A percentile compares a stretch with the other conserved stretches of the same genome.
phyloP scores from a whole-genome alignment of 73 alveolate genomes.

The Paramecium caudatum region DNA sequence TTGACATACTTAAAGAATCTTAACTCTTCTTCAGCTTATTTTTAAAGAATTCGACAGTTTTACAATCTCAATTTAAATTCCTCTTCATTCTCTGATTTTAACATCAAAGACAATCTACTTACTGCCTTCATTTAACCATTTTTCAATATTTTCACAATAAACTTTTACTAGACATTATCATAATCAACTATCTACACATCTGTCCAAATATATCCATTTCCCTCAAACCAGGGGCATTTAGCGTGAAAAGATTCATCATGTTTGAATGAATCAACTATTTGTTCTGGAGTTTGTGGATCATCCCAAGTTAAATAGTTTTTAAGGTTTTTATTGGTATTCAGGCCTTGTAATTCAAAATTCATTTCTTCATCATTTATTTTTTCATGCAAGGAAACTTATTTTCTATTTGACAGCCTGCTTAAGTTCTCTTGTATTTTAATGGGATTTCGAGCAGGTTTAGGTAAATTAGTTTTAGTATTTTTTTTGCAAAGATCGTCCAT shows the following conservation, averaged over 20 bases:
- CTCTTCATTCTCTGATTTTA: slow-evolving; percentile 56
- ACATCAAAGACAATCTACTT: slow-evolving; percentile 49
- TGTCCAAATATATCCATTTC: slow-evolving; percentile 35
- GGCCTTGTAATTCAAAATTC: slow-evolving; percentile 56
- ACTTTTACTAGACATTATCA: slow-evolving; percentile 29
- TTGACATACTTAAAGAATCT: slow-evolving; percentile 73
- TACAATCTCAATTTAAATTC: slow-evolving; percentile 56
- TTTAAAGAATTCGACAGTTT: slow-evolving; percentile 4
- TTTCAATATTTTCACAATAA: slow-evolving; percentile 48
- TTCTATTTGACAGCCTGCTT: slow-evolving; percentile 33
- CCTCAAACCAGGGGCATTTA: slow-evolving; percentile 19
- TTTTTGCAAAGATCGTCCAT: slow-evolving; percentile 38
- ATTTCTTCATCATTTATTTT: slow-evolving; percentile 33
- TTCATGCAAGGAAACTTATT: slow-evolving; percentile 26
- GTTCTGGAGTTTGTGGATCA: slow-evolving; percentile 49
- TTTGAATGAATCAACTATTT: background rate
- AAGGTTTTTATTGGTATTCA: slow-evolving; percentile 59
- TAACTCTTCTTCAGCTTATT: slow-evolving; percentile 74
- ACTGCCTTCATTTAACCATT: slow-evolving; percentile 54
- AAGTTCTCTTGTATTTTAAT: slow-evolving; percentile 47
- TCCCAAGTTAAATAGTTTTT: slow-evolving; percentile 47
- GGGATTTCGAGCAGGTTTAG: slow-evolving; percentile 69
- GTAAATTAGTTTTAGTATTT: slow-evolving; percentile 24
- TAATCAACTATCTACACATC: slow-evolving; percentile 23
- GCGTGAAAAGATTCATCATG: slow-evolving; percentile 21